These are phyloP conservation scores for Sugiyamaella sp. DNA, from an alignment of 1,139 yeast species.

Conservation along the genomic window DNA sequence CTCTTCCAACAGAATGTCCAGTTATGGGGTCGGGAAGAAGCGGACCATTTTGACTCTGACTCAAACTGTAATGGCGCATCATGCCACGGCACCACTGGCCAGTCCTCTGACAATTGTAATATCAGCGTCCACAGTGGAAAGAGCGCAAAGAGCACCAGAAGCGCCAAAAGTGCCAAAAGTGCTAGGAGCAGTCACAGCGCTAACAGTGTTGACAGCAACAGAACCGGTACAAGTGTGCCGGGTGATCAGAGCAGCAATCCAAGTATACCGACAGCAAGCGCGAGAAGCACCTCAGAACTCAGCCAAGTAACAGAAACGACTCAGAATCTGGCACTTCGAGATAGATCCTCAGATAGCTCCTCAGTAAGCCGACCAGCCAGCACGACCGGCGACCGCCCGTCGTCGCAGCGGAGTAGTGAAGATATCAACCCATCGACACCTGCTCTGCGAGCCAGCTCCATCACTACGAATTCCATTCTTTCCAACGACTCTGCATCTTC, in stretches of 20 bases:
- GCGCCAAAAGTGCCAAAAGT: slow-evolving; percentile 7
- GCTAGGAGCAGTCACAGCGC: not conserved
- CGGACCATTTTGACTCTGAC: not conserved
- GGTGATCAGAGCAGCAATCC: not conserved
- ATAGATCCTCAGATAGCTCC: not conserved
- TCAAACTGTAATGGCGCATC: not conserved
- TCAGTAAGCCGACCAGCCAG: not conserved
- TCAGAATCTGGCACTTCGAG: not conserved
- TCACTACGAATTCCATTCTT: not conserved
- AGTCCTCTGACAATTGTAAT: not conserved
- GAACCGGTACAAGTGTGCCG: not conserved
- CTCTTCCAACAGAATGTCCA: slow-evolving; percentile 66
- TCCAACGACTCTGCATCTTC: slow-evolving; percentile 16
- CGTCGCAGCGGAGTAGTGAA: not conserved
- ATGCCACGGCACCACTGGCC: not conserved
- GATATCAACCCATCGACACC: not conserved
- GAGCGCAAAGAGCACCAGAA: slow-evolving; percentile 8
- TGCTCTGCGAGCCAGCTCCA: not conserved
- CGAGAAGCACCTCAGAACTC: no score
- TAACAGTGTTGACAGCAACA: not conserved
- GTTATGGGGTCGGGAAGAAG: slow-evolving; percentile 57
- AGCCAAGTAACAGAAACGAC: no score
- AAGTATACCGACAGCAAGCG: not conserved
- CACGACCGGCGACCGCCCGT: no score
- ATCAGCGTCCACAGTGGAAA: not conserved